A percentile compares a stretch with the other conserved stretches of the same genome.
phyloP scores from a whole-genome alignment of 768 basidiomycete species.

The Boletus rubropictus region DNA sequence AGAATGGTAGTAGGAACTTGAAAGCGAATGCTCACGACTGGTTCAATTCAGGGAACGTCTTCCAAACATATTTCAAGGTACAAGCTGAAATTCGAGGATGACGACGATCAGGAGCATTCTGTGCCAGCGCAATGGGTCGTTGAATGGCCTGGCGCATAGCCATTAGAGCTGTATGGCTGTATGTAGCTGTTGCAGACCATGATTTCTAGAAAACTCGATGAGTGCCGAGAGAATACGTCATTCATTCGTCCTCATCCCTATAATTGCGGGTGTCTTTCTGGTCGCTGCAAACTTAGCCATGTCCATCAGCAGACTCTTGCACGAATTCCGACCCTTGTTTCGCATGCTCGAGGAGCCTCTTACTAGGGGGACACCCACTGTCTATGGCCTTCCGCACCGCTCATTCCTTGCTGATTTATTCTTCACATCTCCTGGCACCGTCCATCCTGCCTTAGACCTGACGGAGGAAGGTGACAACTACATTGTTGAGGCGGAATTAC shows the following conservation, averaged over 20 bases:
- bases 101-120: constrained; percentile 75
- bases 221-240: constrained; percentile 14
- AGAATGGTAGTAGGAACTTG: not conserved
- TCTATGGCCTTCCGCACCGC: constrained; percentile 28
- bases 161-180: not conserved
- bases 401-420: constrained; percentile 49
- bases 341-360: constrained; percentile 73
- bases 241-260: constrained; percentile 1
- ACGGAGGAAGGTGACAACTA: constrained; percentile 61
- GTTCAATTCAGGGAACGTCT: constrained; percentile 25
- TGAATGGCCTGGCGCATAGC: constrained; percentile 56
- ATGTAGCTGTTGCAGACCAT: not conserved
- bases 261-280: not conserved
- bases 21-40: constrained; percentile 7
- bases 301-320: constrained; percentile 63
- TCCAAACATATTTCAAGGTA: constrained; percentile 55
- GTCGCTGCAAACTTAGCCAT: constrained; percentile 36
- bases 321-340: constrained; percentile 71
- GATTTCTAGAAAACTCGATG: constrained; percentile 17
- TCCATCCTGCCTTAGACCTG: constrained; percentile 61
- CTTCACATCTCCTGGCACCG: constrained; percentile 29
- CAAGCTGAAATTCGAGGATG: constrained; percentile 84
- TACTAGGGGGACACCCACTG: constrained; percentile 27
- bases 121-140: constrained; percentile 79
- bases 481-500: constrained; percentile 70